phyloP scores from a whole-genome alignment of 306 rosid genomes.

The Lathyrus aphaca region DNA sequence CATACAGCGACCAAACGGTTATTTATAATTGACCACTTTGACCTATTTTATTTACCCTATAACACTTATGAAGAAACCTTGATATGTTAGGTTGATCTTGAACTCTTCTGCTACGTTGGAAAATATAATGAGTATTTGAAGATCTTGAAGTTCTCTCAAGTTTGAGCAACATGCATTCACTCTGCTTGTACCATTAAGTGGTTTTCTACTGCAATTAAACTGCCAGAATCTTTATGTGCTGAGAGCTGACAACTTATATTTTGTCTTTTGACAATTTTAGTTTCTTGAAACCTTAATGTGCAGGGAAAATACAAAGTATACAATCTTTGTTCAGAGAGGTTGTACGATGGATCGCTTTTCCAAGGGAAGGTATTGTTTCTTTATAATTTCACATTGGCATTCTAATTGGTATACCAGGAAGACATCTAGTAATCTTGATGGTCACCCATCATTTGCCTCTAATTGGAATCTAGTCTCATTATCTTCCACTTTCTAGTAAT shows the following conservation, averaged over 20 bases:
- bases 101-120: slow-evolving; percentile 4
- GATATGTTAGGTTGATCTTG: slow-evolving; percentile 15
- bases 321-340: slow-evolving; percentile 96
- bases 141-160: not conserved
- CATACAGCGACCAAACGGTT: slow-evolving; percentile 1
- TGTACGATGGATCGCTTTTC: slow-evolving; percentile 88
- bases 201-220: not conserved
- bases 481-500: not conserved
- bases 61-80: slow-evolving; percentile 10
- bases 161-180: no score
- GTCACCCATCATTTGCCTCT: slow-evolving; percentile 26
- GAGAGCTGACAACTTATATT: slow-evolving; percentile 25
- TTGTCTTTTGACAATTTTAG: slow-evolving; percentile 28
- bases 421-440: slow-evolving; percentile 28
- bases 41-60: not conserved
- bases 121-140: slow-evolving; percentile 7
- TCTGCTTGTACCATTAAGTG: no score
- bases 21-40: not conserved
- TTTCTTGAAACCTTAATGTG: slow-evolving; percentile 40
- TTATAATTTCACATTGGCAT: slow-evolving; percentile 33
- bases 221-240: not conserved
- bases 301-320: slow-evolving; percentile 97
- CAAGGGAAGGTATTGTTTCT: slow-evolving; percentile 78
- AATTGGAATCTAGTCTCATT: not conserved
- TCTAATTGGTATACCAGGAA: slow-evolving; percentile 32